Percentiles rank a stretch among this genome's conserved stretches.
phyloP scores from a whole-genome alignment of 768 basidiomycete genomes.

The Suillus ampliporus region DNA sequence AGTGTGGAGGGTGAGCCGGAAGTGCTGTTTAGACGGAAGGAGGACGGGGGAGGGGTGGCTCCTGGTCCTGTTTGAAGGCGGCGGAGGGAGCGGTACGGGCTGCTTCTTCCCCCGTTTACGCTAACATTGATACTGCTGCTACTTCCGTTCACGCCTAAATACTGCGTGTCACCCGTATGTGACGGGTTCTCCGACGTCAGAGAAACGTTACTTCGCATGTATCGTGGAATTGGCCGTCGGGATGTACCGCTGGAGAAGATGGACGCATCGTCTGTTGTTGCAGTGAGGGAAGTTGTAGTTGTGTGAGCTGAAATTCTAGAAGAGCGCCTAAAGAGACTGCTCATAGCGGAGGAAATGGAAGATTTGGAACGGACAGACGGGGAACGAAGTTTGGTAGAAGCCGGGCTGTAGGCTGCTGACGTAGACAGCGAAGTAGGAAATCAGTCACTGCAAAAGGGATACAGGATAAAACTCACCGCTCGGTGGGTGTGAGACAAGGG shows the following conservation, averaged over 20 bases:
- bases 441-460: slow-evolving; percentile 17
- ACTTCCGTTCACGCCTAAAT: slow-evolving; percentile 2
- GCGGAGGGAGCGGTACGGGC: slow-evolving; percentile 52
- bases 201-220: slow-evolving; percentile 38
- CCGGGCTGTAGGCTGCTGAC: slow-evolving; percentile 19
- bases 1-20: slow-evolving; percentile 46
- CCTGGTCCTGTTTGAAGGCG: slow-evolving; percentile 38
- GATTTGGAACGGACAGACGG: slow-evolving; percentile 58
- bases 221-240: slow-evolving; percentile 51
- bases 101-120: slow-evolving; percentile 28
- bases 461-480: neutral
- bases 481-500: slow-evolving; percentile 46
- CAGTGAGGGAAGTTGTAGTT: slow-evolving; percentile 46
- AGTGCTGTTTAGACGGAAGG: slow-evolving; percentile 44
- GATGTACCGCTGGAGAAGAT: slow-evolving; percentile 40
- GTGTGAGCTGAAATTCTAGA: slow-evolving; percentile 40
- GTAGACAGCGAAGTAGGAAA: neutral
- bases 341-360: slow-evolving; percentile 57
- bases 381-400: slow-evolving; percentile 43
- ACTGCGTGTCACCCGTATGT: slow-evolving; percentile 41
- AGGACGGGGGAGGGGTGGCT: slow-evolving; percentile 58
- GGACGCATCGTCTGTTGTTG: slow-evolving; percentile 36
- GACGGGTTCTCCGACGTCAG: slow-evolving; percentile 42
- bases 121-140: slow-evolving; percentile 2
- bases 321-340: slow-evolving; percentile 58